Evolutionary conservation across 2,329 filamentous ascomycete genomes (phyloP), one percentile per base, ranked within the genome.

Genomic region (Alternaria alternata): DNA sequence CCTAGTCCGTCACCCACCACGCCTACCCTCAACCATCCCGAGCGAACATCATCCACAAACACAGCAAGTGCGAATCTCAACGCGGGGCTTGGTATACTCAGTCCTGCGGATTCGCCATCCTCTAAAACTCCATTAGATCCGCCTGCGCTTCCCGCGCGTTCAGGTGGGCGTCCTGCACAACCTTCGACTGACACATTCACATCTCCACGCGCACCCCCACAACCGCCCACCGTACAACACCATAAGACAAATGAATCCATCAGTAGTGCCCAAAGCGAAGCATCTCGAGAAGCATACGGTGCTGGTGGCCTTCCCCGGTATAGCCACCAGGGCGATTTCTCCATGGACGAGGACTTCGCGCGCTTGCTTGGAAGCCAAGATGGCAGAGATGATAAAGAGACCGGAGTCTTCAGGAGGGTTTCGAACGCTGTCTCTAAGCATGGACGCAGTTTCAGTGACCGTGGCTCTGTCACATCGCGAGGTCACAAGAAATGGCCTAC

Each of bases 291-390:
- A 55, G 63, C 55, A 8, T 64, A 69, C 26, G 67, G 69, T 4
- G 60, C 71, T n/a, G 61, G 60, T 16, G 66, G 67, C 28, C 61
- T 80, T 49, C 82, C 82, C 12, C 81, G 81, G 38, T 81, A 87
- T 62, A 96, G 91, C 78, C 86, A 87, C 43, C 92, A 92, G 53
- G 92, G 89, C 55, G 93, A 96, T 66, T 95, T 97, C 73, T 95
- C 91, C 61, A 89, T 97, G 89, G 94, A 98, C 66, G 94, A 97
- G 78, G 95, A 98, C 75, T 93, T 97, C 88, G 91, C 92, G 54
- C 90, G 94, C 58, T 94, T 97, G 59, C 84, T 97, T 61, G 91
- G 89, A 41, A 89, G 88, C 20, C 89, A 89, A 24, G 91, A 93
- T 65, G 79, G 69, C 84, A 74, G 86, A 67, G 64, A 73, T 5